Percentiles rank a stretch among this genome's conserved stretches.
These are phyloP conservation scores for Pichia norvegensis DNA, from an alignment of 1,139 yeast species.

Conservation along the genomic window DNA sequence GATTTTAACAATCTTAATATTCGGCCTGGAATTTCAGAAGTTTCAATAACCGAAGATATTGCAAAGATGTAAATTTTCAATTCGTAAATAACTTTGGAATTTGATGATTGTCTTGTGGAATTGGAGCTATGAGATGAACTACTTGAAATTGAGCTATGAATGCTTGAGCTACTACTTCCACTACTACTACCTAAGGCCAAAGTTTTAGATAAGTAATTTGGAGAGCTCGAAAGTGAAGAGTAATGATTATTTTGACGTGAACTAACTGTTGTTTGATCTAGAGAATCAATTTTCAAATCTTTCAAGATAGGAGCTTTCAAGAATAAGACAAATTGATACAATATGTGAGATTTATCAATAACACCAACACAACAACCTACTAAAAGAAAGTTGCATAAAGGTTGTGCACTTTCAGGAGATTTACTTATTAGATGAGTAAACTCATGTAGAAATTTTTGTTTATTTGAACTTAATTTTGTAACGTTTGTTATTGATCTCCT, in stretches of 20 bases:
- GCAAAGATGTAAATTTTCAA: conserved; percentile 36
- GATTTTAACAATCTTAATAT: conserved; percentile 27
- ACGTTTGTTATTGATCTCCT: conserved; percentile 21
- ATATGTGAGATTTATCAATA: conserved; percentile 33
- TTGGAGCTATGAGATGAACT: not conserved
- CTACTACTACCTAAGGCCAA: not conserved
- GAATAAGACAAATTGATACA: conserved; percentile 35
- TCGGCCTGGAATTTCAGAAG: conserved; percentile 31
- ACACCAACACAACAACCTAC: conserved; percentile 27
- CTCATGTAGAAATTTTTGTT: conserved; percentile 23
- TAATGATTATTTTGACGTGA: not conserved
- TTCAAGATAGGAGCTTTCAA: conserved; percentile 20
- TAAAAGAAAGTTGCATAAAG: conserved; percentile 28
- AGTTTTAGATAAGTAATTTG: not conserved
- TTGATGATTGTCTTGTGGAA: not conserved
- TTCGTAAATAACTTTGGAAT: conserved; percentile 8
- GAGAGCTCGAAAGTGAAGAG: not conserved
- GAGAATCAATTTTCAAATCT: conserved; percentile 21
- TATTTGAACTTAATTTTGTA: conserved; percentile 13
- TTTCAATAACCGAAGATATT: conserved; percentile 37
- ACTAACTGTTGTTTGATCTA: conserved; percentile 11
- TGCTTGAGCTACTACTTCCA: not conserved
- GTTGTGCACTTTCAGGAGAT: conserved; percentile 25
- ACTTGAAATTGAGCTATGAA: not conserved
- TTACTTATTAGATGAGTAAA: conserved; percentile 18